These are phyloP conservation scores for Colletotrichum chlorophyti DNA, from an alignment of 2,329 filamentous ascomycete genomes.

Conservation along the genomic window DNA sequence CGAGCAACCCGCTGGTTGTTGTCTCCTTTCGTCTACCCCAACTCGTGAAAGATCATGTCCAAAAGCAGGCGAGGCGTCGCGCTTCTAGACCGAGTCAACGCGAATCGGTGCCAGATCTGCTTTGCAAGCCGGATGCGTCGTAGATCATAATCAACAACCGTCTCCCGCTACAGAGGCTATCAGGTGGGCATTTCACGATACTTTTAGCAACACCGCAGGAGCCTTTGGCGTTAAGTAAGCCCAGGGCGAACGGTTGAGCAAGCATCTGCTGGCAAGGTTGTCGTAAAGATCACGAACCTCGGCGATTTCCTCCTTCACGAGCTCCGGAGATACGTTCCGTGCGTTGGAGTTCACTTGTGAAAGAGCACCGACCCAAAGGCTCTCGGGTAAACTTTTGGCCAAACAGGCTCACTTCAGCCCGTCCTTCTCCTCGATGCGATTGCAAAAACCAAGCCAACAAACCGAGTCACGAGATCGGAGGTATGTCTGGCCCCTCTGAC, in stretches of 20 bases:
- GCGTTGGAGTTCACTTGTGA: constrained; percentile 10
- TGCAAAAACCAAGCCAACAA: background rate
- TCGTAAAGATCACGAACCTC: constrained; percentile 16
- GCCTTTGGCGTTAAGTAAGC: no score
- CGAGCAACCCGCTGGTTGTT: background rate
- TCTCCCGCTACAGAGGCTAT: constrained; percentile 11
- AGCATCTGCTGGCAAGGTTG: no score
- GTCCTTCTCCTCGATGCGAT: no score
- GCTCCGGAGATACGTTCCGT: background rate
- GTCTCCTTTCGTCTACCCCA: no score
- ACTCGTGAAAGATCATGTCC: no score
- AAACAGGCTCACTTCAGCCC: no score
- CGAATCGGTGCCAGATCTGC: constrained; percentile 6
- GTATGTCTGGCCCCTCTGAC: constrained; percentile 83
- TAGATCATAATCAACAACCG: constrained; percentile 11
- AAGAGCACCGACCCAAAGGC: background rate
- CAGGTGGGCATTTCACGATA: constrained; percentile 19
- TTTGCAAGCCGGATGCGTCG: constrained; percentile 12
- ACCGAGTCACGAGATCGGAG: background rate
- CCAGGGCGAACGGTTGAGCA: constrained; percentile 2
- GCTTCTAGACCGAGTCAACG: no score
- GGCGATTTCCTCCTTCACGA: background rate
- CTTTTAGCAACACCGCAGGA: background rate
- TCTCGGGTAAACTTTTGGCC: no score
- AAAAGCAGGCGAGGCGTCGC: constrained; percentile 5